Evolutionary conservation across 257 asterid genomes (phyloP), one percentile per base, ranked within the genome.

Genomic region (Nicotiana attenuata): DNA sequence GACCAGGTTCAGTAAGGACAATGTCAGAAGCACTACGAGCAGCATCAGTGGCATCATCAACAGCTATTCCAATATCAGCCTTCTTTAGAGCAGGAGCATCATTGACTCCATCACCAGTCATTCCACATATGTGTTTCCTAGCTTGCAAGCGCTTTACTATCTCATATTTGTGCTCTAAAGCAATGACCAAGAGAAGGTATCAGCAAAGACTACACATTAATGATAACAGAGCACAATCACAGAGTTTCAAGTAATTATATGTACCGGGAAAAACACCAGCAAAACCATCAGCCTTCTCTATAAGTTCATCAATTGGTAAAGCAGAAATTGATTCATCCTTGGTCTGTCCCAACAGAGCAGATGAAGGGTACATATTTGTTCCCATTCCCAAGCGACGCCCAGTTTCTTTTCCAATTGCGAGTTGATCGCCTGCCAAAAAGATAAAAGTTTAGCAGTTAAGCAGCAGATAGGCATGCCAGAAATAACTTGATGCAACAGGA

Each of bases 31-130:
- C 99, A 86, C 97, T 90, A 65, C 99, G 96, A 85, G 99, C 99
- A n/a, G 99, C 99, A 88, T 96, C 99, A 82, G 99, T 96, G 1
- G 99, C 99, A 90, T 96, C 99, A 80, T 90, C 99, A 61, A 96
- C 99, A 68, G 99, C 99, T 81, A 96, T 96, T 29, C 99, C 99
- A 31, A 96, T 96, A 85, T 96, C 99, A 3, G 99, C 99, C 87
- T 93, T 96, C 87, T 96, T 96, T 80, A 96, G 85, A 61, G 99
- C 99, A 76, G 99, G 99, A 65, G 99, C 99, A 47, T 96, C 99
- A 29, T 96, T 96, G 61, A 96, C 99, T 29, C 99, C 99, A 87
- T 96, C 99, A 66, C 99, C 99, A 26, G 98, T 96, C 99, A 96
- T 96, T 84, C 99, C 99, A 83, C 99, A 96, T 14, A 96, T 94